These are phyloP conservation scores for Lophiotrema nucula DNA, from an alignment of 495 filamentous ascomycete species.

Conservation along the genomic window DNA sequence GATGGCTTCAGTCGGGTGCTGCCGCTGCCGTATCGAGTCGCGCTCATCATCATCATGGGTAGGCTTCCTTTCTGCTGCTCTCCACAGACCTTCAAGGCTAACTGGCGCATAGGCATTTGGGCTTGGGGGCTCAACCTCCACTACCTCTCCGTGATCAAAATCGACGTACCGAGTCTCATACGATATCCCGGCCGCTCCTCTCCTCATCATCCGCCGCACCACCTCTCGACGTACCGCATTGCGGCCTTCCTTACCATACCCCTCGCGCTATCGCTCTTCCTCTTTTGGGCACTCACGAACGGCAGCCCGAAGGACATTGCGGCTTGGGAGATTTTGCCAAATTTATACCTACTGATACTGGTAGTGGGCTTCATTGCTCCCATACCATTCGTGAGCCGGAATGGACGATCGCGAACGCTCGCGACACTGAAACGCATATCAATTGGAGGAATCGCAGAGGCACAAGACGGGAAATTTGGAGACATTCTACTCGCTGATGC, in stretches of 20 bases:
- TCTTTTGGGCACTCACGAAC: slow-evolving; percentile 81
- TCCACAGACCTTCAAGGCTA: background rate
- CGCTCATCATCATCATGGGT: slow-evolving; percentile 78
- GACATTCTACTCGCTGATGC: slow-evolving; percentile 95
- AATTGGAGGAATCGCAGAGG: slow-evolving; percentile 76
- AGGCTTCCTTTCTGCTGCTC: slow-evolving; percentile 28
- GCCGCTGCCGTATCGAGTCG: slow-evolving; percentile 82
- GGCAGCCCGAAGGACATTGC: slow-evolving; percentile 65
- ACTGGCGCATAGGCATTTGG: slow-evolving; percentile 66
- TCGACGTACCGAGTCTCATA: slow-evolving; percentile 78
- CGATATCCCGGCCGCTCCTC: slow-evolving; percentile 70
- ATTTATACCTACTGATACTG: slow-evolving; percentile 71
- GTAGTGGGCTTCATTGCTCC: slow-evolving; percentile 69
- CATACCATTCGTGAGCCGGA: slow-evolving; percentile 63
- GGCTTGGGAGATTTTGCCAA: slow-evolving; percentile 75
- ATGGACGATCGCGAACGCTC: slow-evolving; percentile 75
- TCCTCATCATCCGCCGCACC: slow-evolving; percentile 64
- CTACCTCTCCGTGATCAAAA: slow-evolving; percentile 67
- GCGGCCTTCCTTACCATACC: slow-evolving; percentile 71
- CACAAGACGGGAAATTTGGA: slow-evolving; percentile 83
- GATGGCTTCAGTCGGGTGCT: slow-evolving; percentile 82
- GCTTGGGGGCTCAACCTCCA: slow-evolving; percentile 87
- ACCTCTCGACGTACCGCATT: slow-evolving; percentile 78
- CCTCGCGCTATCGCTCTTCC: slow-evolving; percentile 63
- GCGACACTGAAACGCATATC: slow-evolving; percentile 67